Evolutionary conservation across 2,329 filamentous ascomycete genomes (phyloP), one percentile per base, ranked within the genome.

Genomic region (Aspergillus vadensis): DNA sequence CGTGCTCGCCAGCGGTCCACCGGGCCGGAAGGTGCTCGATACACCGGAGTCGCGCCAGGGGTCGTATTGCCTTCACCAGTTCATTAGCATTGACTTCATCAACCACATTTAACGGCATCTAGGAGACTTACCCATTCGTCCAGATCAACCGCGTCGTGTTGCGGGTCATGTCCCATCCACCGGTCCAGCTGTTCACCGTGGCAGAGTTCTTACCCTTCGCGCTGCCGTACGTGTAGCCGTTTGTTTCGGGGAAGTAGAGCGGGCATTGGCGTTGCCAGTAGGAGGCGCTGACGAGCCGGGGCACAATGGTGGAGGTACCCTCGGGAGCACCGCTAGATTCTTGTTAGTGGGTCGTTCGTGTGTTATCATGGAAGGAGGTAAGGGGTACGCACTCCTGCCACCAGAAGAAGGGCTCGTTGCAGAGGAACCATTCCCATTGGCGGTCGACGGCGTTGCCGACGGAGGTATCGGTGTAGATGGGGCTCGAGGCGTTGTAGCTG

Each of bases 331-430:
- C 82, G 15, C 53, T 55, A 2, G n/a, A 17, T 14, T 2, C 5
- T 19, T 14, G 9, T 55, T 12, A 55, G 52, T 55, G 10, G 15
- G 17, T 39, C 14, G 9, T 53, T 39, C 30, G 5, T 23, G 17
- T 23, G 41, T 5, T 14, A 23, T 23, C 41, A 14, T 19, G 41
- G 9, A 14, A 44, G 7, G 10, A 6, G 3, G 5, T 9, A 10
- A 27, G 21, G 4, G 21, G 25, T 48, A 58, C 79, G 67, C 70
- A 81, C 76, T 81, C 80, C 69, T 86, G 83, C 80, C 81, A 87
- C 71, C 81, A 85, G 58, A 76, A 82, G 59, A 85, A 82, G n/a
- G 86, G 85, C 70, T 88, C 84, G 68, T 88, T 88, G 77, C 86
- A 88, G 1, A 81, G 77, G 72, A 87, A 80, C 85, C 86, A 88